These are phyloP conservation scores for Bruguiera hainesii DNA, from an alignment of 441 rosid species.

Conservation along the genomic window DNA sequence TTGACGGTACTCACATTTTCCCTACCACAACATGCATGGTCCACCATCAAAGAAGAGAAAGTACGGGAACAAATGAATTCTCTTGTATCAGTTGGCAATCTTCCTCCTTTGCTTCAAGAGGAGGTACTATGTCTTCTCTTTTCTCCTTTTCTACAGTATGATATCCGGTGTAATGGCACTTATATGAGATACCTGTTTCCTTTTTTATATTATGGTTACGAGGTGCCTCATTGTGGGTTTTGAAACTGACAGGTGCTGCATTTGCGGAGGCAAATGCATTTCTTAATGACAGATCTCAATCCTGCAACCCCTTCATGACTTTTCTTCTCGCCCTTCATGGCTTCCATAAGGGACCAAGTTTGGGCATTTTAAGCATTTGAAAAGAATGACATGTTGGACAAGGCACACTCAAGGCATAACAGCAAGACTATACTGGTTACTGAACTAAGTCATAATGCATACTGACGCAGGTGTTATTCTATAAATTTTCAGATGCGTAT, in stretches of 20 bases:
- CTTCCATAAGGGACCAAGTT: neutral
- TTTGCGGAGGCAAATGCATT: conserved; percentile 43
- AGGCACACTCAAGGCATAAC: too few relatives aligned
- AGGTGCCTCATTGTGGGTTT: neutral
- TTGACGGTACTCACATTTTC: conserved; percentile 63
- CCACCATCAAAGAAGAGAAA: conserved; percentile 45
- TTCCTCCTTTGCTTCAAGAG: conserved; percentile 62
- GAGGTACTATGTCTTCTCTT: conserved; percentile 41
- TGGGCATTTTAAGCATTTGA: neutral
- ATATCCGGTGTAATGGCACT: neutral
- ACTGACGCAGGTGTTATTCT: too few relatives aligned
- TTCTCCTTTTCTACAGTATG: neutral
- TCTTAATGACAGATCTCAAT: conserved; percentile 34
- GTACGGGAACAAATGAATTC: conserved; percentile 38
- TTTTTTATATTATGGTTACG: neutral
- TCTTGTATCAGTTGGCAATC: conserved; percentile 41
- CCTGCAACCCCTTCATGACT: neutral
- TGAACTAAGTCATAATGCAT: too few relatives aligned
- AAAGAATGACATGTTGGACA: neutral
- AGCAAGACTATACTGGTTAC: too few relatives aligned
- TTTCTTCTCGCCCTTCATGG: neutral
- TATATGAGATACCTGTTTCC: neutral
- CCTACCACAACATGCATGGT: conserved; percentile 63
- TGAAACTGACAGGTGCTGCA: conserved; percentile 46
- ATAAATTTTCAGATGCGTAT: too few relatives aligned